phyloP scores from a whole-genome alignment of 192 early-diverging fungal genomes.

The Backusella parvicylindrica region DNA sequence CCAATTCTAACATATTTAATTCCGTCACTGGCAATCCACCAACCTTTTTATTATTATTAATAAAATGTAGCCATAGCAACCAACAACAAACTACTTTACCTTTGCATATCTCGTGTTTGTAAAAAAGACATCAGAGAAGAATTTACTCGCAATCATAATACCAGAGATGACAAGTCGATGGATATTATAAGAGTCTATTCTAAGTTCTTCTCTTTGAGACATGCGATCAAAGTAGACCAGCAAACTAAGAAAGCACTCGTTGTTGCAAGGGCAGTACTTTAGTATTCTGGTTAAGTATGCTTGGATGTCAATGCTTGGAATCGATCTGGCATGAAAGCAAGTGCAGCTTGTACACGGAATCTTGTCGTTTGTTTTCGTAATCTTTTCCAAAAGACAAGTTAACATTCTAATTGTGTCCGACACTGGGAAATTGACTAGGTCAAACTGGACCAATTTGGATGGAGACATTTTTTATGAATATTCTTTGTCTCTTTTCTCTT shows the following conservation, averaged over 20 bases:
- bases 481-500: neutral
- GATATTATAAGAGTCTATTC: constrained; percentile 76
- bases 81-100: constrained; percentile 21
- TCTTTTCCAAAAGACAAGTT: constrained; percentile 50
- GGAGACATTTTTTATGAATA: neutral
- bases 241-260: constrained; percentile 82
- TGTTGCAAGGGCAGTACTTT: constrained; percentile 89
- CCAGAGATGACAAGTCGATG: constrained; percentile 88
- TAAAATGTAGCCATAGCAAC: neutral
- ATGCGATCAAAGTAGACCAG: constrained; percentile 89
- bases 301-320: constrained; percentile 85
- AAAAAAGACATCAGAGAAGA: constrained; percentile 90
- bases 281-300: constrained; percentile 83
- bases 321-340: constrained; percentile 86
- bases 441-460: constrained; percentile 26
- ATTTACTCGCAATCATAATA: constrained; percentile 84
- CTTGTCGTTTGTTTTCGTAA: constrained; percentile 59
- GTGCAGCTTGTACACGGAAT: constrained; percentile 46
- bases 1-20: constrained; percentile 84
- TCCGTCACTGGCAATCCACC: constrained; percentile 89
- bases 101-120: constrained; percentile 87
- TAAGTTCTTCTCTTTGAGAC: constrained; percentile 47
- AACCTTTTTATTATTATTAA: constrained; percentile 39
- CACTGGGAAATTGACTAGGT: constrained; percentile 51
- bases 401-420: constrained; percentile 58